phyloP scores from a whole-genome alignment of 1,139 yeast species.

The Candida labiduridarum region DNA sequence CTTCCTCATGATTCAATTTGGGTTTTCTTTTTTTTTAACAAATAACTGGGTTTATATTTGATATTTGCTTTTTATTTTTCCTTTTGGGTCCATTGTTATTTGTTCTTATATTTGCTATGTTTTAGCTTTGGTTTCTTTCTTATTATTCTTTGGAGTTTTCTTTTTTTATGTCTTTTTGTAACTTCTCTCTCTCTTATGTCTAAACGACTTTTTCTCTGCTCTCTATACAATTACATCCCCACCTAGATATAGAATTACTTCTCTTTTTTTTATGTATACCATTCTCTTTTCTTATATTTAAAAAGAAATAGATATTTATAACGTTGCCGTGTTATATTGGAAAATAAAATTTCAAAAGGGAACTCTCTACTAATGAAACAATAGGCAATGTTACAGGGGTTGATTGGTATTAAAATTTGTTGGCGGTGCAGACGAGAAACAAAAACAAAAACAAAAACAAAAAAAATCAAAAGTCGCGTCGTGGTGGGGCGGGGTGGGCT shows the following conservation, averaged over 20 bases:
- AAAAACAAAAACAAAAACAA: neutral
- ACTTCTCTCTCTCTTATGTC: neutral
- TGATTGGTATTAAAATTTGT: too few relatives aligned
- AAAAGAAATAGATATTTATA: neutral
- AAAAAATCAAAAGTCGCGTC: neutral
- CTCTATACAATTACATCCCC: neutral
- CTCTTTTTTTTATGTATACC: neutral
- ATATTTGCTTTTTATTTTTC: neutral
- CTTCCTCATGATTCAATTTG: neutral
- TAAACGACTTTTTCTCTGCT: neutral
- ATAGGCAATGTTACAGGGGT: too few relatives aligned
- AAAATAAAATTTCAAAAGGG: too few relatives aligned
- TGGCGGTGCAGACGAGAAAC: neutral
- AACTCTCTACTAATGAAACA: too few relatives aligned
- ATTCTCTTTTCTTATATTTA: neutral
- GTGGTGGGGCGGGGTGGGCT: too few relatives aligned
- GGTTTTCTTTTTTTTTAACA: neutral
- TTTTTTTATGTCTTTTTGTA: neutral
- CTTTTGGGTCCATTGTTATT: neutral
- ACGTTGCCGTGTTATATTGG: neutral
- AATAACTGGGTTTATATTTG: slow-evolving; percentile 3
- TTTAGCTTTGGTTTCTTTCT: neutral
- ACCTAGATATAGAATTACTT: neutral
- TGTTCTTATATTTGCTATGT: neutral
- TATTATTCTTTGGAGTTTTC: neutral